phyloP scores from a whole-genome alignment of 257 asterid species.

The Scutellaria baicalensis region DNA sequence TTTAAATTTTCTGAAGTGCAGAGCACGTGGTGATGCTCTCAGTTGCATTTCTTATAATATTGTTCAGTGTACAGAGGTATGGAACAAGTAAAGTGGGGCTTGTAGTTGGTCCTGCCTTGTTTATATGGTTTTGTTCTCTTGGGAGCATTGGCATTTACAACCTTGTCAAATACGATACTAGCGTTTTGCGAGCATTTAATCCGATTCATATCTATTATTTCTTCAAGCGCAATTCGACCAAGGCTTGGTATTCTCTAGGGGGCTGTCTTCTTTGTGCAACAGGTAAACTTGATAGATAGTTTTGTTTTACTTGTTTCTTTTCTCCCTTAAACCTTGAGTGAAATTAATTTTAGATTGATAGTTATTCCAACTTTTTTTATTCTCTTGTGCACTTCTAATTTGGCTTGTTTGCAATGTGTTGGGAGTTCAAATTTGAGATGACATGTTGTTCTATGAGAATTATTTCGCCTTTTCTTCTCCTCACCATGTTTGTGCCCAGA shows the following conservation, averaged over 20 bases:
- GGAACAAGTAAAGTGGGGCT: slow-evolving; percentile 97
- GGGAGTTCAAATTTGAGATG: background rate
- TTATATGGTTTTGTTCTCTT: slow-evolving; percentile 95
- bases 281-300: slow-evolving; percentile 44
- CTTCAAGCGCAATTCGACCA: slow-evolving; percentile 72
- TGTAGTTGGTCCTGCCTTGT: slow-evolving; percentile 95
- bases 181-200: slow-evolving; percentile 77
- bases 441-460: background rate
- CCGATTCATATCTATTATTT: slow-evolving; percentile 82
- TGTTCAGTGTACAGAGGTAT: slow-evolving; percentile 92
- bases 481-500: background rate
- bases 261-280: slow-evolving; percentile 95
- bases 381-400: background rate
- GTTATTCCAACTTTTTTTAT: background rate
- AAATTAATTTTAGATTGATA: background rate
- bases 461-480: background rate
- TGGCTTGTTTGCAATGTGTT: slow-evolving; percentile 8
- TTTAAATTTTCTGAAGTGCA: slow-evolving; percentile 49
- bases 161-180: slow-evolving; percentile 70
- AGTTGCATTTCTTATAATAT: slow-evolving; percentile 68
- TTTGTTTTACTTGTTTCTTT: background rate
- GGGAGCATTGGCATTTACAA: slow-evolving; percentile 93
- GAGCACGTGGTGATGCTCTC: slow-evolving; percentile 91
- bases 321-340: background rate
- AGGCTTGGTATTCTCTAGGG: slow-evolving; percentile 96